Base-by-base conservation (phyloP, 192 early-diverging fungal genomes). In the Paraglomus occultum region DNA sequence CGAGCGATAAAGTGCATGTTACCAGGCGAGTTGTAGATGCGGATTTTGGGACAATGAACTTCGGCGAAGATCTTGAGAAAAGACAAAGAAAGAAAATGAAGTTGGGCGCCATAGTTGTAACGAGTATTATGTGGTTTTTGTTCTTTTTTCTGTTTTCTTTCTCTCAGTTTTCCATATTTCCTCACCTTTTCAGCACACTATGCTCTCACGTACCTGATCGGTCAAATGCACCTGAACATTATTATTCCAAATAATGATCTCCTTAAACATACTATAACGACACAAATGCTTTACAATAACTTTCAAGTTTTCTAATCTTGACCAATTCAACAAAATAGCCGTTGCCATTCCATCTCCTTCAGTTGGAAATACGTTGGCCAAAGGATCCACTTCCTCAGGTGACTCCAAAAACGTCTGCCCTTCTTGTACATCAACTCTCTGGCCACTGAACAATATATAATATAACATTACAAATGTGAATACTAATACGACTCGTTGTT, bases 211-310 rank as follows among this genome's bases (percentile, higher is more conserved):
- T 79, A 81, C 83, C 76, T 76, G 68, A 67, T 73, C 64, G 50
- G 76, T 77, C n/a, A 81, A 46, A 64, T 77, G 74, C 12, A 84
- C 43, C 51, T 73, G 71, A 8, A 70, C 67, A 67, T 86, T 75
- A 67, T 86, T 80, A 49, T 82, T 82, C 84, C 84, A 86, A 47
- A 86, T 77, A 68, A 84, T 76, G 17, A 82, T 75, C 44, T 74
- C 76, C 51, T 80, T 75, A 72, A 86, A 86, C 79, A 86, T 83
- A n/a, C 77, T 67, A 53, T 84, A 80, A 31, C 76, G 74, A 59
- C 84, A 86, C n/a, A 83, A 55, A 31, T 82, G 72, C 17, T 77
- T 71, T 6, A 85, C 73, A 31, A 82, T 79, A 50, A 79, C 73
- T 60, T 79, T 76, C 9, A 85, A 38, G 14, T 71, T 75, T 9